Evolutionary conservation across 768 basidiomycete species (phyloP).

Genomic region (Amanita molliuscula): DNA sequence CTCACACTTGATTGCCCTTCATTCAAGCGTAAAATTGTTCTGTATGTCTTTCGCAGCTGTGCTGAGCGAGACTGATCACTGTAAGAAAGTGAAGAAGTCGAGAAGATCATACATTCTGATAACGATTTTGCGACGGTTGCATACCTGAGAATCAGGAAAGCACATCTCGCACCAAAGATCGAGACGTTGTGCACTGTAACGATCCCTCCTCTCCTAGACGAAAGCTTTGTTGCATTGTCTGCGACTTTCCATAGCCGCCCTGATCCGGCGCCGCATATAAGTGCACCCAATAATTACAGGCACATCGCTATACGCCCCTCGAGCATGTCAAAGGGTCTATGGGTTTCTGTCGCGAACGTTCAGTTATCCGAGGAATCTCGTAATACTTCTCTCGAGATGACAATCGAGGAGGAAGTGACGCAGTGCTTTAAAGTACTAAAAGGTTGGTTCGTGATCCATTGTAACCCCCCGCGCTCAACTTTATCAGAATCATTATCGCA

Average conservation of each 20-base stretch:
- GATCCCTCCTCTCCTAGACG: constrained; percentile 47
- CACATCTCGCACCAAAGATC: constrained; percentile 49
- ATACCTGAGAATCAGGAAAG: constrained; percentile 71
- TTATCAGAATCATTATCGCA: constrained; percentile 39
- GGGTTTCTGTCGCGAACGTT: constrained; percentile 63
- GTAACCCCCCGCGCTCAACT: background rate
- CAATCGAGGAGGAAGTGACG: constrained; percentile 63
- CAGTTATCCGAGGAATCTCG: constrained; percentile 13
- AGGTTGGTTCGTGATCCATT: constrained; percentile 21
- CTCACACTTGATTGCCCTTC: constrained; percentile 84
- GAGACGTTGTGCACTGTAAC: constrained; percentile 11
- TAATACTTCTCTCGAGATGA: constrained; percentile 13
- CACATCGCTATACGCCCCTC: background rate
- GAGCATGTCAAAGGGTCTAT: constrained; percentile 30
- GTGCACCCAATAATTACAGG: constrained; percentile 5
- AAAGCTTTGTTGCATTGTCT: constrained; percentile 20
- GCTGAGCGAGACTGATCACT: constrained; percentile 3
- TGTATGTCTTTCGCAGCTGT: constrained; percentile 34
- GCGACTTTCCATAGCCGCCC: background rate
- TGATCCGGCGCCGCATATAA: background rate
- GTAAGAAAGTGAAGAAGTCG: constrained; percentile 48
- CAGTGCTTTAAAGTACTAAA: constrained; percentile 55
- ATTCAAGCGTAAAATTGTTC: constrained; percentile 65
- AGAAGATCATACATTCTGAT: constrained; percentile 70
- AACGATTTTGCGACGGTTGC: constrained; percentile 86